phyloP scores from a whole-genome alignment of 2,329 filamentous ascomycete genomes.

The Fusarium avenaceum region DNA sequence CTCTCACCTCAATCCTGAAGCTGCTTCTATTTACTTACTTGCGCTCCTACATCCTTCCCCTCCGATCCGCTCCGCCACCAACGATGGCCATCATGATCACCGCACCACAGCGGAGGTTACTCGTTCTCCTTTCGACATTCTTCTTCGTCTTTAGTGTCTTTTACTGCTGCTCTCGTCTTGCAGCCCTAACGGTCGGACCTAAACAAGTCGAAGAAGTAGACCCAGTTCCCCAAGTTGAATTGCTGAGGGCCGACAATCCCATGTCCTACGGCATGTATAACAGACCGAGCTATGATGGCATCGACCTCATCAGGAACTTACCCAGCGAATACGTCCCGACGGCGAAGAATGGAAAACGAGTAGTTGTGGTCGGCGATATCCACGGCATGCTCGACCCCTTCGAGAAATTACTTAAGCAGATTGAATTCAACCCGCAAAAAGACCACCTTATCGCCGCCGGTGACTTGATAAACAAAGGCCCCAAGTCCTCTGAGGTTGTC shows the following conservation, averaged over 20 bases:
- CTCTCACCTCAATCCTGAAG: constrained; percentile 2
- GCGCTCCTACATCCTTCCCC: constrained; percentile 5
- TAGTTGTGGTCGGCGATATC: constrained; percentile 91
- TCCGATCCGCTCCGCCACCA: constrained; percentile 22
- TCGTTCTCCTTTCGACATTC: constrained; percentile 51
- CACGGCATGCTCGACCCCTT: constrained; percentile 85
- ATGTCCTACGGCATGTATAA: constrained; percentile 59
- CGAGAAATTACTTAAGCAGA: constrained; percentile 73
- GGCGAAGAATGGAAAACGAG: constrained; percentile 63
- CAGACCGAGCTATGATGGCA: constrained; percentile 56
- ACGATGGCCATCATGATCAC: constrained; percentile 45
- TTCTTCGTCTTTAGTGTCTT: constrained; percentile 54
- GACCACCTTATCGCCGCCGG: constrained; percentile 85
- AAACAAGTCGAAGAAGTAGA: constrained; percentile 18
- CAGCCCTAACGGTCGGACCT: constrained; percentile 42
- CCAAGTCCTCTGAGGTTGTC: constrained; percentile 83
- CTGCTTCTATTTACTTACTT: not conserved
- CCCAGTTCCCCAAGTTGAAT: constrained; percentile 27
- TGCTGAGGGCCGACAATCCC: constrained; percentile 51
- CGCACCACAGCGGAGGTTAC: constrained; percentile 49
- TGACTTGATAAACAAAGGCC: constrained; percentile 88
- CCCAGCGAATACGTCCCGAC: constrained; percentile 52
- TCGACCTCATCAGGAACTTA: constrained; percentile 51
- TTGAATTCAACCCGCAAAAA: constrained; percentile 66
- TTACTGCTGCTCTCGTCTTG: constrained; percentile 54